Evolutionary conservation across 164 flowering plant species (phyloP).

Genomic region (Vitis riparia): DNA sequence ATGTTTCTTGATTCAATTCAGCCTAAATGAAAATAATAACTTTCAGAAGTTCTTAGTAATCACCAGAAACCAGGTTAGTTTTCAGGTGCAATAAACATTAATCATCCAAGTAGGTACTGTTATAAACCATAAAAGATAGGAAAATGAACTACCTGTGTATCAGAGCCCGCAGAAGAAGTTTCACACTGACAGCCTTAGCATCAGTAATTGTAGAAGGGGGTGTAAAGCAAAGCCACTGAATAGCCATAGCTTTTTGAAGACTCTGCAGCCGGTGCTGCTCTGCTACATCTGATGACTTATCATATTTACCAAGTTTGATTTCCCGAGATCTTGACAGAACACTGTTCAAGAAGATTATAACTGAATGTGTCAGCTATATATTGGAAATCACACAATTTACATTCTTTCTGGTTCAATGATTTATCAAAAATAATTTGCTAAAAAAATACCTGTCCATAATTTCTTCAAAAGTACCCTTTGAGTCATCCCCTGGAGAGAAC

Average conservation of each 20-base stretch:
- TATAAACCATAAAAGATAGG: not conserved
- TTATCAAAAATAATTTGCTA: not conserved
- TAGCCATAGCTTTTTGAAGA: slow-evolving; percentile 83
- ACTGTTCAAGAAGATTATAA: slow-evolving; percentile 39
- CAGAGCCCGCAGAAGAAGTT: slow-evolving; percentile 78
- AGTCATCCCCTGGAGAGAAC: slow-evolving; percentile 71
- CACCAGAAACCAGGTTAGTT: too few relatives aligned
- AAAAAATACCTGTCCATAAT: slow-evolving; percentile 77
- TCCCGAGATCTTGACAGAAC: slow-evolving; percentile 89
- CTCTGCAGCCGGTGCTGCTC: slow-evolving; percentile 88
- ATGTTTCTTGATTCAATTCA: too few relatives aligned
- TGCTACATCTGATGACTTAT: slow-evolving; percentile 61
- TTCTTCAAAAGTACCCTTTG: slow-evolving; percentile 88
- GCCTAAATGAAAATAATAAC: too few relatives aligned
- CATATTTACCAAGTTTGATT: slow-evolving; percentile 54
- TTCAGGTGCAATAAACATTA: too few relatives aligned
- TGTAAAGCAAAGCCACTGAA: slow-evolving; percentile 98
- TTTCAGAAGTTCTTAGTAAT: too few relatives aligned
- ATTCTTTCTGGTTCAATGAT: not conserved
- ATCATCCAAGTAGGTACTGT: too few relatives aligned
- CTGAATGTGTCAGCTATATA: not conserved
- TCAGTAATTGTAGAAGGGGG: slow-evolving; percentile 84
- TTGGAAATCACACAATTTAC: not conserved
- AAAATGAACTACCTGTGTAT: slow-evolving; percentile 64
- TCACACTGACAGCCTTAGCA: slow-evolving; percentile 51